phyloP scores from a whole-genome alignment of 2,329 filamentous ascomycete species.

The Mycosphaerella sp. region DNA sequence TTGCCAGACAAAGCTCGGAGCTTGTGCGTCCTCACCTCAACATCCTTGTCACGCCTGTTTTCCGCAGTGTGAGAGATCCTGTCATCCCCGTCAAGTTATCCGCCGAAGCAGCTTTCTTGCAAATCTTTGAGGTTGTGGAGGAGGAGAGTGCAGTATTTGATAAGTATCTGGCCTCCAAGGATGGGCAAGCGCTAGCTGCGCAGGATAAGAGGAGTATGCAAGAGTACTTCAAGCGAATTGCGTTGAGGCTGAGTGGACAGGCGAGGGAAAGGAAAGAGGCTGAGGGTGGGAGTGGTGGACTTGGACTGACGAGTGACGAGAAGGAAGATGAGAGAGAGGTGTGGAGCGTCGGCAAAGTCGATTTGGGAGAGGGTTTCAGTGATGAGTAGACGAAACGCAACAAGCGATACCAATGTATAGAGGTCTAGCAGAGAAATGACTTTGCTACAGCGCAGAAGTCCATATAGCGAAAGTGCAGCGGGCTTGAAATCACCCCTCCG shows the following conservation, averaged over 20 bases:
- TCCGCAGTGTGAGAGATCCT: slow-evolving; percentile 80
- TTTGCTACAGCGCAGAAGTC: no score
- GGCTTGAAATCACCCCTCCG: no score
- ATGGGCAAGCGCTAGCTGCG: slow-evolving; percentile 59
- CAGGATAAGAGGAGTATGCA: slow-evolving; percentile 82
- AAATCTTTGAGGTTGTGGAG: slow-evolving; percentile 83
- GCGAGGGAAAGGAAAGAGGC: slow-evolving; percentile 85
- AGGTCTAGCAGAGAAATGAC: no score
- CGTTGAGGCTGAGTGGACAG: slow-evolving; percentile 74
- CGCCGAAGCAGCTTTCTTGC: slow-evolving; percentile 88
- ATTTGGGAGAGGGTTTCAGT: slow-evolving; percentile 56
- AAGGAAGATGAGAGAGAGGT: slow-evolving; percentile 91
- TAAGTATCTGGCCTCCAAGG: slow-evolving; percentile 67
- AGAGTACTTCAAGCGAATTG: slow-evolving; percentile 96
- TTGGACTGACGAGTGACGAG: slow-evolving; percentile 86
- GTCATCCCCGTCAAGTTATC: slow-evolving; percentile 94
- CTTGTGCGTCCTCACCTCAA: slow-evolving; percentile 74
- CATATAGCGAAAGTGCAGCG: no score
- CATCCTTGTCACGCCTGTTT: slow-evolving; percentile 74
- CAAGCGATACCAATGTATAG: no score
- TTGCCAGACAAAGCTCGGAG: slow-evolving; percentile 72
- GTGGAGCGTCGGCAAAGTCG: slow-evolving; percentile 89
- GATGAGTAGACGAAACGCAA: slow-evolving; percentile 14
- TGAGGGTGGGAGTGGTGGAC: slow-evolving; percentile 77
- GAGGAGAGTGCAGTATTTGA: slow-evolving; percentile 83